Evolutionary conservation across 345 rosid genomes (phyloP).

Genomic region (Durio zibethinus): DNA sequence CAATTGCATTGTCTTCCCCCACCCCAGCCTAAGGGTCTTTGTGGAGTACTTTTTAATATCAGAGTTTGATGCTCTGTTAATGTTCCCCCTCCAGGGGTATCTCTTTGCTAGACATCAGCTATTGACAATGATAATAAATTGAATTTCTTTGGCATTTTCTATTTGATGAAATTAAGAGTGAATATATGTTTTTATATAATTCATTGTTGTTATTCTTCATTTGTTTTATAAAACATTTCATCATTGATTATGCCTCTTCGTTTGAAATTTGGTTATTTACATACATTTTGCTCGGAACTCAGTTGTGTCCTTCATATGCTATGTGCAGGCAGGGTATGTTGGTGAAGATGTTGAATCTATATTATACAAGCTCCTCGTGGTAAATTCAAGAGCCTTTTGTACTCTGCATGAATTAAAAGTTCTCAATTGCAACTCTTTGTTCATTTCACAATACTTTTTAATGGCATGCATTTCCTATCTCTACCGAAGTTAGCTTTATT

Average conservation of each 20-base stretch:
- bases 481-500: not conserved
- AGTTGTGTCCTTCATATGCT: conserved; percentile 16
- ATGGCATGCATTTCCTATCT: not conserved
- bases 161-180: conserved; percentile 1
- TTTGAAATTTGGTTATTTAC: conserved; percentile 6
- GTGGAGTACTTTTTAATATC: not conserved
- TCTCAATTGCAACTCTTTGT: not conserved
- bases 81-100: not conserved
- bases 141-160: not conserved
- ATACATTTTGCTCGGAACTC: not conserved
- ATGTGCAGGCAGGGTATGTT: conserved; percentile 95
- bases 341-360: conserved; percentile 99
- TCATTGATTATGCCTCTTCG: not conserved
- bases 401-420: not conserved
- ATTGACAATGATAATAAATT: not conserved
- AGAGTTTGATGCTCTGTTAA: not conserved
- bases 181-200: not conserved
- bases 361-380: conserved; percentile 91
- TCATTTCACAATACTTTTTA: not conserved
- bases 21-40: not conserved
- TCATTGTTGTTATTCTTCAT: conserved; percentile 10
- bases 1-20: not conserved
- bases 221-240: conserved; percentile 1
- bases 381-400: conserved; percentile 25
- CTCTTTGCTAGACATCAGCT: not conserved